Base-by-base conservation (phyloP, 139 green algal species). In the Volvox africanus region DNA sequence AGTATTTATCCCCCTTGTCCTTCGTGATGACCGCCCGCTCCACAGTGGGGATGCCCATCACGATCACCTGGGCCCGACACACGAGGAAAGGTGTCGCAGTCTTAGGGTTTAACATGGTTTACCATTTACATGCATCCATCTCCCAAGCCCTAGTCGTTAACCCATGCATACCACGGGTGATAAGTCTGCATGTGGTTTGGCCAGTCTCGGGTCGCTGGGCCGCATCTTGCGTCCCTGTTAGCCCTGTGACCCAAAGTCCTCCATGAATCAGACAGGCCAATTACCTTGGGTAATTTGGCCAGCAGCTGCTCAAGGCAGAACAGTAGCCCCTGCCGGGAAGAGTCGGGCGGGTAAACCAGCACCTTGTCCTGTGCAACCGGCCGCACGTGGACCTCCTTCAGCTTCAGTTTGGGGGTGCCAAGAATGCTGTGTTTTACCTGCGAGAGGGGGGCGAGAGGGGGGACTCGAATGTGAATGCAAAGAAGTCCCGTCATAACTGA, bases 1-100 rank as follows among this genome's bases (percentile, higher is more conserved):
- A 95, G 95, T 95, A 97, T 65, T 89, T 91, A 79, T 95, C 93
- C 33, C 91, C 86, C 92, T 96, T 90, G 21, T 95, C 80, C 67
- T 96, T 93, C 89, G 96, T 98, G 91, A 99, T 98, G n/a, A 99
- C 97, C 19, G 98, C 97, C 0, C 98, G 95, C 75, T 97, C 93
- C 1, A 99, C 95, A 22, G 93, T 97, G 44, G 97, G 90, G 83
- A 99, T 98, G 92, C 98, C 98, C 91, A 94, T 92, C 50, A 99
- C 95, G 24, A 99, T 97, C 50, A 99, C 97, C 82, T 96, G 90
- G 0, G 9, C 44, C 44, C 44, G 44, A 55, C 44, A 55, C 44
- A 55, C 44, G 9, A 55, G 44, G 44, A 55, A 55, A 5, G 44
- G 44, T 14, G n/a, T n/a, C n/a, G n/a, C n/a, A n/a, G n/a, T n/a